Evolutionary conservation across 148 eudicot species (phyloP), one percentile per base, ranked within the genome.

Genomic region (Fagopyrum tataricum): DNA sequence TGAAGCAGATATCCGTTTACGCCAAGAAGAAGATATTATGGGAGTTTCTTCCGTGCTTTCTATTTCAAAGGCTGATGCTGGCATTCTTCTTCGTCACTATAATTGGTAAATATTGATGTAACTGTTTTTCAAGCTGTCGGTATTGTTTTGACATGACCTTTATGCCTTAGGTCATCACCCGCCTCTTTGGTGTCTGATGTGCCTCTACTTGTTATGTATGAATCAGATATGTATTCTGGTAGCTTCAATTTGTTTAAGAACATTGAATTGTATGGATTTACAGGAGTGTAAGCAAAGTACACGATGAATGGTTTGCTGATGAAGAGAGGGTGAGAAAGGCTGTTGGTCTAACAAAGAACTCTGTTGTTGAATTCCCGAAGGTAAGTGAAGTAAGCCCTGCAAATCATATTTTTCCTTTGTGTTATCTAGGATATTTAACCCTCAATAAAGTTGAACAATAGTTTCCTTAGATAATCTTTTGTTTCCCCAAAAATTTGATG

Each of bases 261-360:
- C 13, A 23, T 21, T 59, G 80, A 40, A 18, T 75, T 51, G 62
- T 78, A 40, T 78, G 79, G 77, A 73, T 41, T 73, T 41, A 51
- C 85, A 91, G 97, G 97, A 91, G 89, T 78, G 94, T 89, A 66
- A 86, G 90, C 79, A 89, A 87, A 79, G 95, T 91, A 66, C 81
- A 91, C 74, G 97, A 91, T 80, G 97, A 86, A 79, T 91, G 97
- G 97, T 91, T 91, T 84, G 95, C 92, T 26, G 89, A 91, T 80
- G 97, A 91, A 82, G 90, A 86, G 71, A 85, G 80, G 73, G 97
- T 91, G 39, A 94, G 95, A 41, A 78, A 77, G 67, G 78, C 83
- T 67, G 89, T 91, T 77, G 97, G 97, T 74, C 83, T 91, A 67
- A 70, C 86, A 78, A 90, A 83, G 56, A 84, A 81, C 73, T 82